Base-by-base conservation (phyloP, 1,284 basidiomycete genomes). In the Hemileia vastatrix region DNA sequence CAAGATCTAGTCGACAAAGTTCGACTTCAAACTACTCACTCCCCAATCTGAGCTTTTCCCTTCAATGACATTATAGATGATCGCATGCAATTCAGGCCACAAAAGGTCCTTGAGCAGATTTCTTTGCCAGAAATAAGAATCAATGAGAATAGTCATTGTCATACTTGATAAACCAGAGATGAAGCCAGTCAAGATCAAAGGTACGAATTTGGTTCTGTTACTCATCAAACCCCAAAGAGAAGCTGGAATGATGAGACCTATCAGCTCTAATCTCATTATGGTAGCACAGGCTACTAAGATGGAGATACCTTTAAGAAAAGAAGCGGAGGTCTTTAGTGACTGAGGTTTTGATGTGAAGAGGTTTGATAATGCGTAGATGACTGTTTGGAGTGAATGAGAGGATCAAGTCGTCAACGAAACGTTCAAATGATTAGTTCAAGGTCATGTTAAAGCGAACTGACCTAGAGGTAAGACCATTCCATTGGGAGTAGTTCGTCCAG, bases 1-100 rank as follows among this genome's bases (percentile, higher is more conserved):
- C n/a, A n/a, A n/a, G n/a, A n/a, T n/a, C n/a, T n/a, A n/a, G n/a
- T n/a, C n/a, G n/a, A n/a, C n/a, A n/a, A n/a, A n/a, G n/a, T n/a
- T n/a, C n/a, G 21, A 27, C 19, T 8, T 18, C 2, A 15, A 21
- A 59, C 31, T 49, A 80, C 86, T 76, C 75, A 93, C 87, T 66
- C 95, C 94, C 94, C 94, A 98, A 24, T 94, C 84, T 0, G 84
- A 79, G 51, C 87, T 86, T 73, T 94, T 89, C 23, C 91, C 90
- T 72, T 90, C 77, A n/a, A 86, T 79, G 24, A 96, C 84, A 72
- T 98, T 98, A 80, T 91, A 98, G 66, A 86, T 83, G 19, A 93
- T 69, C 1, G 84, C 83, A 3, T 83, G 79, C 13, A 90, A 78
- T 73, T 98, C 95, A 0, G 94, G 94, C 92, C 92, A 96, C 64